These are phyloP conservation scores for Dendrobium huoshanense DNA, from an alignment of 106 monocot genomes.

Conservation along the genomic window DNA sequence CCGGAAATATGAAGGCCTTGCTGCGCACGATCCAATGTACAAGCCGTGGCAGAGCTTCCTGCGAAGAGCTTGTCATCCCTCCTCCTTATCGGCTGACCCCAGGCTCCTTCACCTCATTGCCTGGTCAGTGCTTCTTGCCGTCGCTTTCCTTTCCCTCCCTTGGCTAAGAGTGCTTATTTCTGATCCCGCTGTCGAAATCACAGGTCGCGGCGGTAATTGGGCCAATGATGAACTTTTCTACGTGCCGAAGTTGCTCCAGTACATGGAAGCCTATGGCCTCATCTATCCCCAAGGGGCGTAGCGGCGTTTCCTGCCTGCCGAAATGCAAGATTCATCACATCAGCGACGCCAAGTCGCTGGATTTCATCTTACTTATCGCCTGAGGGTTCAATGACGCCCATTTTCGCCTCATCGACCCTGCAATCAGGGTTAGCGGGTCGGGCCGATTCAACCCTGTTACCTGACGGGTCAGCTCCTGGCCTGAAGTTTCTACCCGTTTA, in stretches of 20 bases:
- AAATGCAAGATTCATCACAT: conserved; percentile 4
- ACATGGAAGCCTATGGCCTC: conserved; percentile 31
- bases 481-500: no score
- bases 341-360: conserved; percentile 19
- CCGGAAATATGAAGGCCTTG: conserved; percentile 1
- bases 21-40: background rate
- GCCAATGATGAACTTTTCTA: conserved; percentile 4
- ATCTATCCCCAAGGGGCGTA: conserved; percentile 25
- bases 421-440: no score
- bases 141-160: conserved; percentile 30
- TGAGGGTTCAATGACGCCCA: no score
- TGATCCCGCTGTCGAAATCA: background rate
- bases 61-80: conserved; percentile 28
- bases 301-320: conserved; percentile 3
- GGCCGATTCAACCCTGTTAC: no score
- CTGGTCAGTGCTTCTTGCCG: conserved; percentile 50
- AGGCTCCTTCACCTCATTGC: conserved; percentile 33
- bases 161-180: conserved; percentile 31
- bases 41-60: background rate
- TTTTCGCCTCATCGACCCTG: no score
- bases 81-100: conserved; percentile 22
- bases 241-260: conserved; percentile 2
- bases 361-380: no score
- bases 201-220: background rate
- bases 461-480: no score